Evolutionary conservation across 202 grass and related monocot species (phyloP).

Genomic region (Eragrostis tef): DNA sequence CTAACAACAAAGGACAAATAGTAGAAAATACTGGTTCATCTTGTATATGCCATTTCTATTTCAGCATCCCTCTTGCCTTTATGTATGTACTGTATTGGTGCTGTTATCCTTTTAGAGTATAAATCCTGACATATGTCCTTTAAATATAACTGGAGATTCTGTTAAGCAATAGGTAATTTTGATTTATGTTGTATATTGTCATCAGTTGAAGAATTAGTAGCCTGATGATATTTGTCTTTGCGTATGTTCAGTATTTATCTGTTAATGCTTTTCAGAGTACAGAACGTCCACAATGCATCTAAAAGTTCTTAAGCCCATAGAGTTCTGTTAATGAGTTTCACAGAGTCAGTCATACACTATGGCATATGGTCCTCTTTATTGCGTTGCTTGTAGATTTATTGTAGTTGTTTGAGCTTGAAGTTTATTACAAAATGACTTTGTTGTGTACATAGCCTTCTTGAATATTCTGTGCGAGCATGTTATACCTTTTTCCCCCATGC

Average conservation of each 20-base stretch:
- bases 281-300: not conserved
- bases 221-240: not conserved
- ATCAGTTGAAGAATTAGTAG: not conserved
- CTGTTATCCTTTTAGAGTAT: not conserved
- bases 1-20: not conserved
- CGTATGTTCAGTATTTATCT: not conserved
- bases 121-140: not conserved
- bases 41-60: not conserved
- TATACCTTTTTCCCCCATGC: conserved; percentile 4
- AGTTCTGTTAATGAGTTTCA: not conserved
- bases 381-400: conserved; percentile 2
- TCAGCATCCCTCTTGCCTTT: not conserved
- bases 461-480: not conserved
- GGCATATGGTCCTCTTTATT: not conserved
- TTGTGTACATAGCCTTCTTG: not conserved
- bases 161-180: not conserved
- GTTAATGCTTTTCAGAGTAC: not conserved
- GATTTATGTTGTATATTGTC: not conserved
- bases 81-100: not conserved
- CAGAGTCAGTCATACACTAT: not conserved
- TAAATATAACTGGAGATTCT: not conserved
- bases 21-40: not conserved
- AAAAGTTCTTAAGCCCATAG: not conserved
- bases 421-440: conserved; percentile 11
- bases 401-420: not conserved